phyloP scores from a whole-genome alignment of 495 filamentous ascomycete genomes.

The Choiromyces venosus region DNA sequence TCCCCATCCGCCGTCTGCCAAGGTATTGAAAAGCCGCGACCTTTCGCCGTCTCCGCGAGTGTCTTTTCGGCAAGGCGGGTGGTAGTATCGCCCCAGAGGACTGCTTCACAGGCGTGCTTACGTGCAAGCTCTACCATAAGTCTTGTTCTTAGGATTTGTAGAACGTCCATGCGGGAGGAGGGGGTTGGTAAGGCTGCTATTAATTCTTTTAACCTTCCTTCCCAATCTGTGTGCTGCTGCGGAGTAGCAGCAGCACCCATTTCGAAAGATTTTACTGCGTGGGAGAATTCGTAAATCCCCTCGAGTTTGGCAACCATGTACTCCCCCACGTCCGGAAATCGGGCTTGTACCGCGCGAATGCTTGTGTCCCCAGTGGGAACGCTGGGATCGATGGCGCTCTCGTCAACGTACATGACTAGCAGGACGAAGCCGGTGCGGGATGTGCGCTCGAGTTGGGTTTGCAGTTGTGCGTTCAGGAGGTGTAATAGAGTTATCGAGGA shows the following conservation, averaged over 20 bases:
- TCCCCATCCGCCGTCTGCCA: conserved; percentile 72
- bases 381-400: conserved; percentile 44
- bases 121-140: conserved; percentile 63
- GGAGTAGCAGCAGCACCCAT: conserved; percentile 24
- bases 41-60: conserved; percentile 82
- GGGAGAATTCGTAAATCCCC: conserved; percentile 44
- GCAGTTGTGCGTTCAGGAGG: conserved; percentile 63
- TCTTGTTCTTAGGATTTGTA: conserved; percentile 60
- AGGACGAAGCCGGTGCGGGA: conserved; percentile 60
- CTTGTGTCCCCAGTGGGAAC: conserved; percentile 28
- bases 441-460: conserved; percentile 53
- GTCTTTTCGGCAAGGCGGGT: conserved; percentile 81
- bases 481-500: conserved; percentile 75
- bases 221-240: conserved; percentile 40
- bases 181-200: conserved; percentile 58
- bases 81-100: conserved; percentile 81
- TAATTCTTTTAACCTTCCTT: conserved; percentile 51
- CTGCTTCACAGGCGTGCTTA: conserved; percentile 54
- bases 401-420: conserved; percentile 62
- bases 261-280: conserved; percentile 42
- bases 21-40: conserved; percentile 73
- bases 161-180: conserved; percentile 70
- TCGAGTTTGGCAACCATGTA: conserved; percentile 23
- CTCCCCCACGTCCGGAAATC: conserved; percentile 27
- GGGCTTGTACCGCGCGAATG: conserved; percentile 24